Percentiles rank a stretch among this genome's conserved stretches.
Conservation (phyloP, 2,329 filamentous ascomycete species). For the Alternaria ethzedia region DNA sequence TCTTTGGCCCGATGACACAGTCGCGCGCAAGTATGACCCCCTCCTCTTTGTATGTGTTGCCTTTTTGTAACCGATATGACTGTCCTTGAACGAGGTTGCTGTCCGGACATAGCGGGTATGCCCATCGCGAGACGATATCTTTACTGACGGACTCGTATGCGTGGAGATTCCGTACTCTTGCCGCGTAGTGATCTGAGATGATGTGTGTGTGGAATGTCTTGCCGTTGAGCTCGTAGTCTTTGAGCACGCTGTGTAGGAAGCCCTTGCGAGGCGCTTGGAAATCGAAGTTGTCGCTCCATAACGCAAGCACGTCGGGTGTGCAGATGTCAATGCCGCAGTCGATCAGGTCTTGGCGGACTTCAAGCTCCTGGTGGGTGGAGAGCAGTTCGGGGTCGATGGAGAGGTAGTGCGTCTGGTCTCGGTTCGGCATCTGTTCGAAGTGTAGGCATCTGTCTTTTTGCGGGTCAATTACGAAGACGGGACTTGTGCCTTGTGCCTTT, state of each 20-base stretch:
- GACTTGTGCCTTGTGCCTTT: constrained; percentile 75
- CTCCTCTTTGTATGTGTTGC: constrained; percentile 78
- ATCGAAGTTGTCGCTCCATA: constrained; percentile 98
- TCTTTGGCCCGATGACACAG: constrained; percentile 71
- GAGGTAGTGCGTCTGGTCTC: constrained; percentile 69
- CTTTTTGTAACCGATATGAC: constrained; percentile 72
- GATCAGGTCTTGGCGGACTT: constrained; percentile 84
- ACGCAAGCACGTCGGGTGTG: constrained; percentile 89
- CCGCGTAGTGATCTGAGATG: constrained; percentile 81
- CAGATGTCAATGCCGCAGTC: constrained; percentile 97
- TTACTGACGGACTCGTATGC: constrained; percentile 88
- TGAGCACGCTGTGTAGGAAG: constrained; percentile 89
- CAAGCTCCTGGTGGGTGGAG: constrained; percentile 74
- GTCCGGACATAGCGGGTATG: constrained; percentile 87
- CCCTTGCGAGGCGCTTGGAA: constrained; percentile 89
- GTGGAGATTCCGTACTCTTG: constrained; percentile 82
- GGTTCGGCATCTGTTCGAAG: constrained; percentile 86
- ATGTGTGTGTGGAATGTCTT: constrained; percentile 96
- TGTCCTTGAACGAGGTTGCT: constrained; percentile 82
- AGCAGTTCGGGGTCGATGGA: constrained; percentile 82
- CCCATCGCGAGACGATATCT: constrained; percentile 86
- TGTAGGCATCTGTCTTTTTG: constrained; percentile 82
- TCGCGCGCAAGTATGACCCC: constrained; percentile 76
- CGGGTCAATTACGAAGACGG: constrained; percentile 86
- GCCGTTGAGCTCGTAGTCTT: constrained; percentile 95